A percentile compares a stretch with the other conserved stretches of the same genome.
phyloP scores from a whole-genome alignment of 2,329 filamentous ascomycete species.

The Alternaria sp. region DNA sequence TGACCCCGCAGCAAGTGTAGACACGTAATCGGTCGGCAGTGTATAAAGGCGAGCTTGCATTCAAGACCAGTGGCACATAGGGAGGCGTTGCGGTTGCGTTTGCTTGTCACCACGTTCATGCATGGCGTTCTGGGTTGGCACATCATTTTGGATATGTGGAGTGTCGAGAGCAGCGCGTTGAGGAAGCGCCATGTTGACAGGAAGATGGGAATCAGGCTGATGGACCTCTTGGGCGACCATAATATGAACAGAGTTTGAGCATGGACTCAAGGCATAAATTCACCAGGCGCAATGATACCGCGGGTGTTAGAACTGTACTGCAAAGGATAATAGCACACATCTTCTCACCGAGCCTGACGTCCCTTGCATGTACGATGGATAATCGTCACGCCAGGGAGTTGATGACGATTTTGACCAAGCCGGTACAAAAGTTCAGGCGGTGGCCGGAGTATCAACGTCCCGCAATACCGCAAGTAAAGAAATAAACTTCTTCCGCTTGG shows the following conservation, averaged over 20 bases:
- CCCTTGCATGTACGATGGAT: not conserved
- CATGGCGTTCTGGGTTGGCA: slow-evolving; percentile 38
- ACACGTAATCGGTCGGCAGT: not conserved
- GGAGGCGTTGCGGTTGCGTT: slow-evolving; percentile 39
- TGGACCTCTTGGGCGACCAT: slow-evolving; percentile 5
- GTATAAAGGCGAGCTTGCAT: slow-evolving; percentile 12
- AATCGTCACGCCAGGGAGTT: not conserved
- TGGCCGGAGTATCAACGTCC: not conserved
- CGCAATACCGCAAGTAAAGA: not conserved
- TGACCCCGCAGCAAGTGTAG: slow-evolving; percentile 43
- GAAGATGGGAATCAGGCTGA: slow-evolving; percentile 5
- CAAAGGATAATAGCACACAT: not conserved
- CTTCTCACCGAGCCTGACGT: not conserved
- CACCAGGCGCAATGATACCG: slow-evolving; percentile 6
- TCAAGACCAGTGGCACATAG: slow-evolving; percentile 23
- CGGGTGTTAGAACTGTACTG: slow-evolving; percentile 5
- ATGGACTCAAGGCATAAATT: slow-evolving; percentile 4
- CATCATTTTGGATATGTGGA: slow-evolving; percentile 20
- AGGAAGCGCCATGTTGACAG: slow-evolving; percentile 3
- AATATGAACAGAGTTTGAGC: slow-evolving; percentile 15
- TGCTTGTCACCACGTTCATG: slow-evolving; percentile 28
- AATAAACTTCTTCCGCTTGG: slow-evolving; percentile 3
- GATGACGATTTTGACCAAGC: not conserved
- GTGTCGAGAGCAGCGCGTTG: slow-evolving; percentile 11
- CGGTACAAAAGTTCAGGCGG: not conserved